phyloP scores from a whole-genome alignment of 2,329 filamentous ascomycete genomes.

The Penicillium sp. region DNA sequence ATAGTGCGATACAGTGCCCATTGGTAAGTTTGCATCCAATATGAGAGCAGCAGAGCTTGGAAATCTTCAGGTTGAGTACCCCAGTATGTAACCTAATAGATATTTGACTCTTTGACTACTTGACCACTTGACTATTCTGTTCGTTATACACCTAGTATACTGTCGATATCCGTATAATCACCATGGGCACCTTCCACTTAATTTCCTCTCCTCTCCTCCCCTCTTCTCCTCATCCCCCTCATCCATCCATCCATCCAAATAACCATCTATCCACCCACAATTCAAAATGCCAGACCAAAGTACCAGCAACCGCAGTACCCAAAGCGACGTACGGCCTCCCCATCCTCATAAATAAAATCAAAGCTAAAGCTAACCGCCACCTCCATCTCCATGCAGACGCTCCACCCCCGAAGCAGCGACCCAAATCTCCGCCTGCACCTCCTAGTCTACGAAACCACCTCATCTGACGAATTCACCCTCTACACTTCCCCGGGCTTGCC shows the following conservation, averaged over 20 bases:
- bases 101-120: too few species aligned
- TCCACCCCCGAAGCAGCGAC: neutral
- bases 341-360: neutral
- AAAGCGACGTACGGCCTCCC: neutral
- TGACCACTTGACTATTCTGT: too few species aligned
- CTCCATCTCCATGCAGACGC: too few species aligned
- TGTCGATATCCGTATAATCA: too few species aligned
- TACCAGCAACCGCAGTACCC: neutral
- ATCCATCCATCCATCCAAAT: neutral
- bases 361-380: neutral
- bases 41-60: too few species aligned
- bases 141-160: too few species aligned
- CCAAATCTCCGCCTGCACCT: neutral
- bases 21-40: too few species aligned
- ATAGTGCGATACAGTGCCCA: too few species aligned
- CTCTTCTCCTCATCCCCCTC: neutral
- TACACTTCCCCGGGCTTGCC: neutral
- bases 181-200: too few species aligned
- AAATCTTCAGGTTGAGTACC: too few species aligned
- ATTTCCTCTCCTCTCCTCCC: too few species aligned
- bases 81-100: too few species aligned
- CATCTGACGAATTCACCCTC: neutral
- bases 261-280: neutral
- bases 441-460: neutral
- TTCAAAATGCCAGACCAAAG: neutral